Evolutionary conservation across 106 monocot species (phyloP).

Genomic region (Dioscorea alata): DNA sequence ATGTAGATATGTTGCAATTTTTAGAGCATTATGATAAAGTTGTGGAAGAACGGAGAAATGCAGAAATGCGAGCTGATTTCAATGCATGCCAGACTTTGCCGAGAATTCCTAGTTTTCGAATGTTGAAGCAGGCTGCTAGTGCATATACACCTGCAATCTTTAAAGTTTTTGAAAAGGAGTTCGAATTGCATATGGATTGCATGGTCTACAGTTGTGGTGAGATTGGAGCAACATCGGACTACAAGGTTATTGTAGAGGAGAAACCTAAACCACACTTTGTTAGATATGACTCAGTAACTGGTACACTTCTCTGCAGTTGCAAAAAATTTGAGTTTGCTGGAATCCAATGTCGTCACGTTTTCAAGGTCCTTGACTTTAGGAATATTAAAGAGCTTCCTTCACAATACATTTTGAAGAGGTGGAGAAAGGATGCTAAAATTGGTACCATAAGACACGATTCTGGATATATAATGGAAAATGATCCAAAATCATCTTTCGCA

Average conservation of each 20-base stretch:
- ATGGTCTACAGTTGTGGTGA: background rate
- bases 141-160: conserved; percentile 3
- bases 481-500: conserved; percentile 7
- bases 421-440: conserved; percentile 3
- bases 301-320: conserved; percentile 4
- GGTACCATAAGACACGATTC: background rate
- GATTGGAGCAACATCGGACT: background rate
- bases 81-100: background rate
- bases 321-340: conserved; percentile 11
- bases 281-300: background rate
- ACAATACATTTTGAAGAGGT: background rate
- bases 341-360: conserved; percentile 4
- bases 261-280: background rate
- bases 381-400: no score
- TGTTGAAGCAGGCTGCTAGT: conserved; percentile 7
- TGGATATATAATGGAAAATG: background rate
- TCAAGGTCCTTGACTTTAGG: background rate
- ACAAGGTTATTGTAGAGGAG: background rate
- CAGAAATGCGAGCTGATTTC: conserved; percentile 19
- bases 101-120: background rate
- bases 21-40: conserved; percentile 15
- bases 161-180: conserved; percentile 5
- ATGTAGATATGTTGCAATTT: conserved; percentile 19
- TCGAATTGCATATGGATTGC: background rate
- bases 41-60: conserved; percentile 16